Evolutionary conservation across 495 filamentous ascomycete species (phyloP).

Genomic region (Hypoxylon lenormandii): DNA sequence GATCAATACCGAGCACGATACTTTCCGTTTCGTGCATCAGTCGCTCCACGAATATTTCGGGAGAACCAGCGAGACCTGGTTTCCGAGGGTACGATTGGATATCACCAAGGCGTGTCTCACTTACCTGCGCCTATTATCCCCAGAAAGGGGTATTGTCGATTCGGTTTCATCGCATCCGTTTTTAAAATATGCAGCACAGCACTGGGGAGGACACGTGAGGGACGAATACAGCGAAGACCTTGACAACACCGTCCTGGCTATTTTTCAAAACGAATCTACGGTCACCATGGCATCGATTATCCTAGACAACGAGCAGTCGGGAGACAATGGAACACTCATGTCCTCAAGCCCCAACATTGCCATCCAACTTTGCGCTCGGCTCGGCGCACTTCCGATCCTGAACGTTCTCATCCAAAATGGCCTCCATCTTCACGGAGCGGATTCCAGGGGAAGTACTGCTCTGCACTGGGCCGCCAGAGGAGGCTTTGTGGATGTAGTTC

Average conservation of each 20-base stretch:
- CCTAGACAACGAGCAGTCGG: neutral
- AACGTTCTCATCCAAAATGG: neutral
- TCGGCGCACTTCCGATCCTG: neutral
- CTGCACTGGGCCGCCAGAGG: neutral
- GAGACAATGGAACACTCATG: neutral
- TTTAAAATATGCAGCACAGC: neutral
- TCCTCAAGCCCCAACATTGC: neutral
- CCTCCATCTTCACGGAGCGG: neutral
- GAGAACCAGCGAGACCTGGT: neutral
- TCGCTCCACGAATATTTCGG: neutral
- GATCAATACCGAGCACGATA: too few relatives aligned
- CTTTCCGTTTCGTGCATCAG: too few relatives aligned
- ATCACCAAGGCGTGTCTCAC: neutral
- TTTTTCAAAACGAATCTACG: neutral
- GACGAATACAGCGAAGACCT: neutral
- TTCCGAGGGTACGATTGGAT: neutral
- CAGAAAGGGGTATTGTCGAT: neutral
- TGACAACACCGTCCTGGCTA: neutral
- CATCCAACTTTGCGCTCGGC: neutral
- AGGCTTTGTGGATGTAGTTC: slow-evolving; percentile 9
- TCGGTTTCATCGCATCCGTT: neutral
- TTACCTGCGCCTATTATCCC: neutral
- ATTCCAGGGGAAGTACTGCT: neutral
- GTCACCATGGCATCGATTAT: neutral
- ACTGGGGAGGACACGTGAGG: neutral